These are phyloP conservation scores for Microcos paniculata DNA, from an alignment of 345 rosid species.

Conservation along the genomic window DNA sequence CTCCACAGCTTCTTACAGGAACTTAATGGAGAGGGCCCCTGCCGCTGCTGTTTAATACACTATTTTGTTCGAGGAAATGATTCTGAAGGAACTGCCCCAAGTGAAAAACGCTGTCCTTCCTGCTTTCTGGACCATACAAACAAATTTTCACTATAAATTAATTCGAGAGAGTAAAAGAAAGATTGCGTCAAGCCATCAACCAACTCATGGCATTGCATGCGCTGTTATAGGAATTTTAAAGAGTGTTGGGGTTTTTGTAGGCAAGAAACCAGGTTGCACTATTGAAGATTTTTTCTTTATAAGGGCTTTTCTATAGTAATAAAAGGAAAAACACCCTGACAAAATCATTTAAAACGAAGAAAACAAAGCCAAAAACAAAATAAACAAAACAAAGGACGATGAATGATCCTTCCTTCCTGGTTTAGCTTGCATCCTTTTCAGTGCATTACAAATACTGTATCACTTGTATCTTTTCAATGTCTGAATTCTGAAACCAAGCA, in stretches of 20 bases:
- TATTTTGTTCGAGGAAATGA: neutral
- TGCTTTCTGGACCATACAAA: neutral
- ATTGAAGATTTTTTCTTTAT: neutral
- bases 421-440: neutral
- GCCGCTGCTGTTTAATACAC: neutral
- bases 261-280: neutral
- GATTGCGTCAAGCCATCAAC: neutral
- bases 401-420: neutral
- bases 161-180: neutral
- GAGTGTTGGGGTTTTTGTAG: slow-evolving; percentile 12
- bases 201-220: neutral
- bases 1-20: neutral
- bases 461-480: neutral
- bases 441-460: neutral
- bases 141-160: neutral
- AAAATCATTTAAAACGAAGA: neutral
- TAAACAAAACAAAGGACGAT: neutral
- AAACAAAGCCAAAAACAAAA: neutral
- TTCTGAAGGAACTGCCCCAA: neutral
- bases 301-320: too few relatives aligned
- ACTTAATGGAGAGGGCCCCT: slow-evolving; percentile 6
- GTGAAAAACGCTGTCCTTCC: neutral
- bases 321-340: too few relatives aligned
- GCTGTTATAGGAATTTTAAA: neutral
- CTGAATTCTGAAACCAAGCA: neutral